Evolutionary conservation across 371 early-diverging fungal species (phyloP).

Genomic region (Dipsacomyces acuminosporus): DNA sequence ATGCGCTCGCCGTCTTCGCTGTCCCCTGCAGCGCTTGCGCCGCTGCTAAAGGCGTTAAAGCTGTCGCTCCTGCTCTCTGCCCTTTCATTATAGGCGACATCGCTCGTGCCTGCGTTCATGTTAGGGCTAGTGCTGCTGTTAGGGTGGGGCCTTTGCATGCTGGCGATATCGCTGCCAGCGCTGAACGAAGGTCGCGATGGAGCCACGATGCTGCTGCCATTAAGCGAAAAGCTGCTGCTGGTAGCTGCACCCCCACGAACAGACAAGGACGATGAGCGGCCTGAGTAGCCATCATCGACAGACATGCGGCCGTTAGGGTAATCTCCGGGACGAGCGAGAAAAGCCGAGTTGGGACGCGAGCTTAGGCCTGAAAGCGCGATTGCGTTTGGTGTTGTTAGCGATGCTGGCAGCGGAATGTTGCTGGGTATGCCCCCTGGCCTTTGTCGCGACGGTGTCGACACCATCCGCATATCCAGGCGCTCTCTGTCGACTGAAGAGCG

Average conservation of each 20-base stretch:
- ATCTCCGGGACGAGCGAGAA: background rate
- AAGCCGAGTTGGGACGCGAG: slow-evolving; percentile 2
- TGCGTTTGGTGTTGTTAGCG: background rate
- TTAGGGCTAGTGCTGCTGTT: background rate
- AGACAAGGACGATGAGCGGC: slow-evolving; percentile 27
- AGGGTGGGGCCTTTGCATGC: background rate
- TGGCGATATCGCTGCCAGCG: too few relatives aligned
- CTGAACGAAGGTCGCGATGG: too few relatives aligned
- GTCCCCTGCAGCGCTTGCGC: background rate
- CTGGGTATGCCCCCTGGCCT: background rate
- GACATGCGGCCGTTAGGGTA: slow-evolving; percentile 9
- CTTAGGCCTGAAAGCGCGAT: too few relatives aligned
- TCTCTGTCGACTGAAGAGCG: slow-evolving; percentile 6
- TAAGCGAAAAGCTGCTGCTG: too few relatives aligned
- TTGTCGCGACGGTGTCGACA: background rate
- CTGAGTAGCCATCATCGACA: slow-evolving; percentile 15
- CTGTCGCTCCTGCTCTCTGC: too few relatives aligned
- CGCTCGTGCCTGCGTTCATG: too few relatives aligned
- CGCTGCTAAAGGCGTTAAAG: background rate
- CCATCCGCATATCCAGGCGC: background rate
- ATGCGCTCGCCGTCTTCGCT: slow-evolving; percentile 26
- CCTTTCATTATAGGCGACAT: too few relatives aligned
- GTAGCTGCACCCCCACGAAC: too few relatives aligned
- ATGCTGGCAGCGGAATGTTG: slow-evolving; percentile 9
- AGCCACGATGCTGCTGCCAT: too few relatives aligned